Conservation (phyloP, 805 yeast genomes). For the Wickerhamiella shivajii region DNA sequence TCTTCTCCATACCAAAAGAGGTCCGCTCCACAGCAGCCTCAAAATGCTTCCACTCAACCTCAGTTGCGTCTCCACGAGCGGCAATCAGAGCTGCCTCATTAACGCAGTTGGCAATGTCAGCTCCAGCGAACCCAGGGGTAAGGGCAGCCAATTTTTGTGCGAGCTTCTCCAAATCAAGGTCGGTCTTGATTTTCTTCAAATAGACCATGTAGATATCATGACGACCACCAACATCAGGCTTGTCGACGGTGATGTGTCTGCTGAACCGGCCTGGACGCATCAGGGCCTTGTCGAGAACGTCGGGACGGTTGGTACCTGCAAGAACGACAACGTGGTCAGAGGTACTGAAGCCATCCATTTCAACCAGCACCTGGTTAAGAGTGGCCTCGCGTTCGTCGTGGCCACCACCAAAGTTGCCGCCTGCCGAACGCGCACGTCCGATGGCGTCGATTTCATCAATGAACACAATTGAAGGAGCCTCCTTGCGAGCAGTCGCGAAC, state of each 20-base stretch:
- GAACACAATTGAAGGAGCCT: constrained; percentile 91
- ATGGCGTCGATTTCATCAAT: constrained; percentile 99
- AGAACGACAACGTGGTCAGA: constrained; percentile 89
- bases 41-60: constrained; percentile 64
- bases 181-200: constrained; percentile 53
- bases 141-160: constrained; percentile 85
- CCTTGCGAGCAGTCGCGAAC: constrained; percentile 79
- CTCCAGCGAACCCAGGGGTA: constrained; percentile 98
- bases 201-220: constrained; percentile 86
- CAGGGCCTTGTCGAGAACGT: constrained; percentile 81
- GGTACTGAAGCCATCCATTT: constrained; percentile 94
- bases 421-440: constrained; percentile 69
- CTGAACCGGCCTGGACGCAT: constrained; percentile 97
- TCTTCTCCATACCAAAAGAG: constrained; percentile 89
- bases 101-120: constrained; percentile 93
- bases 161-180: constrained; percentile 37
- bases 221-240: constrained; percentile 91
- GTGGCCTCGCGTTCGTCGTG: constrained; percentile 97
- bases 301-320: constrained; percentile 96
- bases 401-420: constrained; percentile 43
- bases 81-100: constrained; percentile 97
- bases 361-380: constrained; percentile 85
- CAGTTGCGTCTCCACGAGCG: constrained; percentile 63
- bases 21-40: constrained; percentile 96
- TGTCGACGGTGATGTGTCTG: constrained; percentile 79